Conservation (phyloP, 2,329 filamentous ascomycete species). For the Periconia macrospinosa region DNA sequence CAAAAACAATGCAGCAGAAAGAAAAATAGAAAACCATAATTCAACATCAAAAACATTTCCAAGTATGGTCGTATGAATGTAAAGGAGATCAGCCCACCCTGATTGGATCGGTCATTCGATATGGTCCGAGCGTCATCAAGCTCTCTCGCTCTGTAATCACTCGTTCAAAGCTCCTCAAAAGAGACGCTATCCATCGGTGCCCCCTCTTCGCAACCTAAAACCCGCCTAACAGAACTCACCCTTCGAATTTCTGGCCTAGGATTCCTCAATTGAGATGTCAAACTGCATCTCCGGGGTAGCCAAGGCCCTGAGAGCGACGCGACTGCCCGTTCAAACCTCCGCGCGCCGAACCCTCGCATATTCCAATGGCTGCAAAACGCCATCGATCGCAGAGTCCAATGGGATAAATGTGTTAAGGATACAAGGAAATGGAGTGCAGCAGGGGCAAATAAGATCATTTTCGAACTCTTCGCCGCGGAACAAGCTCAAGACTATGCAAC, state of each 20-base stretch:
- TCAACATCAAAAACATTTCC: background rate
- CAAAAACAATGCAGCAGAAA: too few relatives aligned
- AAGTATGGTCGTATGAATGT: background rate
- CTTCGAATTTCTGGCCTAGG: background rate
- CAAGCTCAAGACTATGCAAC: constrained; percentile 40
- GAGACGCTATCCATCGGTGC: constrained; percentile 6
- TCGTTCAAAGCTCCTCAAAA: constrained; percentile 6
- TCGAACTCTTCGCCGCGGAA: constrained; percentile 29
- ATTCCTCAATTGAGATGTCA: constrained; percentile 26
- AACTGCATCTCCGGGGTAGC: constrained; percentile 25
- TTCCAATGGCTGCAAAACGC: constrained; percentile 1
- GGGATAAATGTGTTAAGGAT: constrained; percentile 14
- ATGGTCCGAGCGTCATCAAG: constrained; percentile 2
- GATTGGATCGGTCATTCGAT: constrained; percentile 1
- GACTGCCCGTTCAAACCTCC: constrained; percentile 10
- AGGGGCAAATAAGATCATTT: constrained; percentile 24
- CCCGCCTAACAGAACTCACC: background rate
- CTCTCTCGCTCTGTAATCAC: constrained; percentile 2
- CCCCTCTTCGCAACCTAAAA: background rate
- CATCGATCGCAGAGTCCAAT: constrained; percentile 7
- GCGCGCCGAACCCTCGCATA: constrained; percentile 30
- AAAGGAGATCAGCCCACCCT: background rate
- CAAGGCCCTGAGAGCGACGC: constrained; percentile 10
- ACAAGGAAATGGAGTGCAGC: constrained; percentile 3
- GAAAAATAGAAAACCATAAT: background rate